These are phyloP conservation scores for Polytrichum formosum DNA, from an alignment of 225 moss, liverwort and hornwort genomes.

Conservation along the genomic window DNA sequence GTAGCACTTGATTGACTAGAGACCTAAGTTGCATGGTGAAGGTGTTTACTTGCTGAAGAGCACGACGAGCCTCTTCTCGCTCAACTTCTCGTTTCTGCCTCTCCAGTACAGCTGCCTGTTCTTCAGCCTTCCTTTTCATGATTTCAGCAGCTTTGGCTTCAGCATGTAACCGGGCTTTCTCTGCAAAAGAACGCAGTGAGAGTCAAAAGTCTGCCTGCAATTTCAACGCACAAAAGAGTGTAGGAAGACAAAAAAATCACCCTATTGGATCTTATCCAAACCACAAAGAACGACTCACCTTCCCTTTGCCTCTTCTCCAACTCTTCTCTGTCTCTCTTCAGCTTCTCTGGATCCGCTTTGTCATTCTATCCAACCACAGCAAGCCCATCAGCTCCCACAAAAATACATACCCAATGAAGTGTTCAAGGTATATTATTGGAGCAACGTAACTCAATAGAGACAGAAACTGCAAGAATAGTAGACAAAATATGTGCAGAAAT, in stretches of 20 bases:
- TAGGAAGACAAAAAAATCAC: too few species aligned
- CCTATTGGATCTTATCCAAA: too few species aligned
- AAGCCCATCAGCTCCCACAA: too few species aligned
- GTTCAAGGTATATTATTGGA: background rate
- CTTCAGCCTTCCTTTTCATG: conserved; percentile 72
- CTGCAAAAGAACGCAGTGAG: conserved; percentile 24
- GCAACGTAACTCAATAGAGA: background rate
- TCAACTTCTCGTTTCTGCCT: conserved; percentile 79
- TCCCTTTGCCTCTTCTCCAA: conserved; percentile 65
- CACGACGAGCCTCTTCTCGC: conserved; percentile 86
- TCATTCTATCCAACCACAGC: conserved; percentile 55
- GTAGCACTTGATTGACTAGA: too few species aligned
- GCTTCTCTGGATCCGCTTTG: conserved; percentile 79
- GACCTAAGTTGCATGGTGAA: too few species aligned
- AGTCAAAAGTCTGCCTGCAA: background rate
- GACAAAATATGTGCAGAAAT: too few species aligned
- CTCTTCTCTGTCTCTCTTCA: conserved; percentile 79
- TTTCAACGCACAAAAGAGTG: background rate
- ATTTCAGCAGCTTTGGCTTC: conserved; percentile 92
- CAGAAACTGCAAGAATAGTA: background rate
- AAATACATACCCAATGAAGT: background rate
- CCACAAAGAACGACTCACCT: background rate
- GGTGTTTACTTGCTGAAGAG: conserved; percentile 63
- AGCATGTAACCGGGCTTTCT: conserved; percentile 90
- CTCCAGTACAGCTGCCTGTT: conserved; percentile 67